Percentiles rank a stretch among this genome's conserved stretches.
These are phyloP conservation scores for Fusarium scirpi DNA, from an alignment of 2,329 filamentous ascomycete species.

Conservation along the genomic window DNA sequence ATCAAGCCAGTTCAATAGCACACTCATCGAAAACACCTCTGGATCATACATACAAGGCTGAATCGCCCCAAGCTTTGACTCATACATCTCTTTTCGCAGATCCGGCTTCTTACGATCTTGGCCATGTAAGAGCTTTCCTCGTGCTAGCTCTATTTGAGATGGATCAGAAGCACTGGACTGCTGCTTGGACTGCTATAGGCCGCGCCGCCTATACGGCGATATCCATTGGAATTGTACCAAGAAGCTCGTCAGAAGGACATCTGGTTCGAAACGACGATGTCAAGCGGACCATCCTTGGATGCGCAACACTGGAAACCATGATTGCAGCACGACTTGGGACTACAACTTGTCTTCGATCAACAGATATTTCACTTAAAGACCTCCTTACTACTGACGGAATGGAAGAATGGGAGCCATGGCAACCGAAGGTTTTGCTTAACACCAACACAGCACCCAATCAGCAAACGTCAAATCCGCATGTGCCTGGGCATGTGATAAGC, in stretches of 20 bases:
- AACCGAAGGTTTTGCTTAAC: neutral
- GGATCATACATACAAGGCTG: neutral
- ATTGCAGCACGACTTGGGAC: neutral
- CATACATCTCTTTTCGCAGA: neutral
- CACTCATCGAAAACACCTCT: rapidly evolving
- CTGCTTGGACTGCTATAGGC: neutral
- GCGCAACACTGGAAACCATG: neutral
- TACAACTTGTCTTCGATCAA: neutral
- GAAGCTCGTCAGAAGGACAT: rapidly evolving
- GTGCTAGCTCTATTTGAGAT: conserved; percentile 1
- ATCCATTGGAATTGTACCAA: neutral
- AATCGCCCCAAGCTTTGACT: neutral
- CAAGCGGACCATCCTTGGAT: neutral
- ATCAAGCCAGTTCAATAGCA: neutral
- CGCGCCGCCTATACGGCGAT: neutral
- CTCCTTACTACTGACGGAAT: neutral
- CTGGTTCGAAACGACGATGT: neutral
- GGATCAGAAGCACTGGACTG: neutral
- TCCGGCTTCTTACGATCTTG: neutral
- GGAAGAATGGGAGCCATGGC: conserved; percentile 16
- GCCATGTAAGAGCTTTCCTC: conserved; percentile 3
- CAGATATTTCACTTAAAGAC: neutral
- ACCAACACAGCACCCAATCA: rapidly evolving
- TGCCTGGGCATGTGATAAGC: conserved; percentile 14
- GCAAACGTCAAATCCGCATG: neutral